Conservation (phyloP, 2,329 filamentous ascomycete species). For the Kalaharituber pfeilii region DNA sequence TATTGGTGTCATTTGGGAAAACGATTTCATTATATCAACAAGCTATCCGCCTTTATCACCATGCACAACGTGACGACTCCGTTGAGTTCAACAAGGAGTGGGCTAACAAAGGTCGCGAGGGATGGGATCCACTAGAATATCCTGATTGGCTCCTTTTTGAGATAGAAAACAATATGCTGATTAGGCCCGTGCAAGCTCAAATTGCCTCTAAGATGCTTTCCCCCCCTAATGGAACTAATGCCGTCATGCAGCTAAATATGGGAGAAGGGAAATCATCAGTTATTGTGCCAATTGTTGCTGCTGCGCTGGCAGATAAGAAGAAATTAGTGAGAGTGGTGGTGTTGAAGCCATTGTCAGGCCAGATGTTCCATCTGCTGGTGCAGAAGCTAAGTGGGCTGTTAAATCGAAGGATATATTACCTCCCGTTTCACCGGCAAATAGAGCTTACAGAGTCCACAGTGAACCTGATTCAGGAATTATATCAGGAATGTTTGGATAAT, state of each 20-base stretch:
- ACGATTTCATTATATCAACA: background rate
- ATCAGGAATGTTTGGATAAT: conserved; percentile 28
- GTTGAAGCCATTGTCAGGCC: conserved; percentile 38
- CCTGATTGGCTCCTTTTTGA: conserved; percentile 49
- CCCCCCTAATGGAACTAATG: conserved; percentile 35
- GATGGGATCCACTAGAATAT: conserved; percentile 35
- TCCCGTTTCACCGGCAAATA: conserved; percentile 39
- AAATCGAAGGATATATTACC: conserved; percentile 36
- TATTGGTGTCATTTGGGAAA: background rate
- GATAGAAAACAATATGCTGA: conserved; percentile 30
- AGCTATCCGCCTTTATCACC: background rate
- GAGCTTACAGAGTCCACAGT: conserved; percentile 15
- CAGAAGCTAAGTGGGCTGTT: conserved; percentile 39
- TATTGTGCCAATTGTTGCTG: conserved; percentile 38
- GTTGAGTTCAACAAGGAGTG: conserved; percentile 30
- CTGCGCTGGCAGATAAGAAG: conserved; percentile 31
- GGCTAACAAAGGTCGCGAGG: conserved; percentile 36
- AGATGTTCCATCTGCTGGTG: conserved; percentile 41
- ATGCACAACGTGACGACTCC: background rate
- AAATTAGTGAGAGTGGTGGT: conserved; percentile 39
- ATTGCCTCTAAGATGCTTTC: conserved; percentile 44
- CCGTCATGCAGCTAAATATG: conserved; percentile 31
- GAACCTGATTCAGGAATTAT: conserved; percentile 26
- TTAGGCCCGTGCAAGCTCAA: conserved; percentile 43
- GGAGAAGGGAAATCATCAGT: conserved; percentile 38